Base-by-base conservation (phyloP, 148 eudicot genomes). In the Camellia granthamiana region DNA sequence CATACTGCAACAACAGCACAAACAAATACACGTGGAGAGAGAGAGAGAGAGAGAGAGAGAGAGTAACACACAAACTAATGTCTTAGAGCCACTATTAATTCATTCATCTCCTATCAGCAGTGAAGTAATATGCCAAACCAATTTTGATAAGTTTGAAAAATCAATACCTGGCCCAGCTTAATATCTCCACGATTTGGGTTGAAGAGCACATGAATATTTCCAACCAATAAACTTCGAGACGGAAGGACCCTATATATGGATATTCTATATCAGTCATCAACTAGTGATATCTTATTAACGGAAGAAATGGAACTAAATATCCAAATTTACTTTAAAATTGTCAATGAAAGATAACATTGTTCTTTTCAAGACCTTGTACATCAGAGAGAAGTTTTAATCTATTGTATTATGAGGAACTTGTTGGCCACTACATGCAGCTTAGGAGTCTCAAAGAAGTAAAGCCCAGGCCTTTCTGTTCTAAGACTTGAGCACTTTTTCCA, bases 141-240 rank as follows among this genome's bases (percentile, higher is more conserved):
- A 52, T 77, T 9, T 51, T 41, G 49, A 77, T 7, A 77, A 7
- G n/a, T 46, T 74, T 62, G 18, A 44, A 59, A 56, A 62, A 80
- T 65, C n/a, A 61, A 58, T 87, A 95, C 98, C 97, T 95, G 98
- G 44, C 98, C 98, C 61, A 95, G 87, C 83, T 95, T 93, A 76
- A 95, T 86, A 79, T 95, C 98, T 71, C 98, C 98, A 44, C 98
- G 97, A 72, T 85, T 93, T 69, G 92, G 93, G 81, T 91, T 95
- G 85, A 82, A 95, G 72, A 95, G 97, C 62, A 91, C 91, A 68
- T 95, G 98, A 80, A 89, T 91, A 85, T 95, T 95, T 51, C 97
- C 98, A 83, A 95, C 93, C 71, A 95, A 64, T 54, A 95, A 68
- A 54, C 78, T 87, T 79, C 89, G 88, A 69, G 90, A 82, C 42